Evolutionary conservation across 2,329 filamentous ascomycete species (phyloP), one percentile per base, ranked within the genome.

Genomic region (Aureobasidium sp.): DNA sequence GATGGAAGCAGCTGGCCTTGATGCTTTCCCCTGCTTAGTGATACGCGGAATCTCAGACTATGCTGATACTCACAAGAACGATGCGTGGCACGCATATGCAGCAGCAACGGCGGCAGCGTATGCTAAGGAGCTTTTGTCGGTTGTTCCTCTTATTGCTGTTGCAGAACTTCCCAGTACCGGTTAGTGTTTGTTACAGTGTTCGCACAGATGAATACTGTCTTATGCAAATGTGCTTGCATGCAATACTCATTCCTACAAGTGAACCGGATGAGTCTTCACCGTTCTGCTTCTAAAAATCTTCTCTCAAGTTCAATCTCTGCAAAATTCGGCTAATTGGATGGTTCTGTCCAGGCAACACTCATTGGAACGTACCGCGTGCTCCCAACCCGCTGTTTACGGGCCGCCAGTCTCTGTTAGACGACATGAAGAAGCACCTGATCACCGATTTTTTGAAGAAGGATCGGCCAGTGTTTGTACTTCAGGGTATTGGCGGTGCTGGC

Each of bases 61-160:
- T 29, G 25, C 52, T 1, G 65, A 68, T 41, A 67, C 69, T 1
- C 70, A 72, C 60, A 73, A 71, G 62, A 70, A 70, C 56, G 65
- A 71, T 5, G 41, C 55, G 1, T 73, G 70, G 70, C 70, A 71
- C 25, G 48, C 60, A 1, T 72, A 70, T 62, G 71, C 71, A n/a
- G 70, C 69, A 5, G 66, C 66, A 44, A 56, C 65, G 2, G 69
- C 68, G 20, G 69, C 70, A 3, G 67, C 67, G 0, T 69, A 65
- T 34, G 67, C 67, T 1, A 70, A 61, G 20, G 60, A 61, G 39
- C 17, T 57, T 1, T 31, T 57, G 29, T 11, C 25, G 3, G 51
- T 55, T 6, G 20, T 55, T 11, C 51, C 51, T 7, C 22, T 3
- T 0, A 55, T 36, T 5, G 36, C 22, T 8, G 25, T 55, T 17